Percentiles rank a stretch among this genome's conserved stretches.
Evolutionary conservation across 345 rosid species (phyloP).

Genomic region (Jatropha curcas): DNA sequence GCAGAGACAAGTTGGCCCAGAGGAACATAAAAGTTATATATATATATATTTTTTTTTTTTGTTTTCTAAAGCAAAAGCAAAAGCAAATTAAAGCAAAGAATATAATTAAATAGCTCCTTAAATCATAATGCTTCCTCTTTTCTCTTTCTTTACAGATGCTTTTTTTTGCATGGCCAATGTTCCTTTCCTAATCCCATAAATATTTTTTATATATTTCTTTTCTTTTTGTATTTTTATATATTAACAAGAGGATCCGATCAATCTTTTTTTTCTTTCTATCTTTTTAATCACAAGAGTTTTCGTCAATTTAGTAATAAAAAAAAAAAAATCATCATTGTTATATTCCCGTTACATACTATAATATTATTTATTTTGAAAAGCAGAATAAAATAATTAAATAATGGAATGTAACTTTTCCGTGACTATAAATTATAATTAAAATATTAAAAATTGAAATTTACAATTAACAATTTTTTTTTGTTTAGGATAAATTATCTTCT

Average conservation of each 20-base stretch:
- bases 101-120: not conserved
- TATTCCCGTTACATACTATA: too few relatives aligned
- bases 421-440: too few relatives aligned
- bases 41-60: constrained; percentile 12
- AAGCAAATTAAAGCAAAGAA: constrained; percentile 27
- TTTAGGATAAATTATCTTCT: too few relatives aligned
- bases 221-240: not conserved
- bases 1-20: constrained; percentile 24
- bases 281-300: too few relatives aligned
- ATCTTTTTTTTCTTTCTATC: not conserved
- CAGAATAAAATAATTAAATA: too few relatives aligned
- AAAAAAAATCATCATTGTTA: too few relatives aligned
- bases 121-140: not conserved
- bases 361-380: too few relatives aligned
- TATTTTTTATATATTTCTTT: not conserved
- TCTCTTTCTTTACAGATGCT: not conserved
- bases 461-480: too few relatives aligned
- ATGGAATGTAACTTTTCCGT: too few relatives aligned
- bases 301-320: too few relatives aligned
- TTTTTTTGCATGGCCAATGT: constrained; percentile 21
- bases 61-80: constrained; percentile 17
- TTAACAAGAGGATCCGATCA: too few relatives aligned
- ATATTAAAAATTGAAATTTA: too few relatives aligned
- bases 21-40: constrained; percentile 1
- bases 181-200: not conserved